Conservation (phyloP, 2,329 filamentous ascomycete genomes). For the Thelonectria rubi region DNA sequence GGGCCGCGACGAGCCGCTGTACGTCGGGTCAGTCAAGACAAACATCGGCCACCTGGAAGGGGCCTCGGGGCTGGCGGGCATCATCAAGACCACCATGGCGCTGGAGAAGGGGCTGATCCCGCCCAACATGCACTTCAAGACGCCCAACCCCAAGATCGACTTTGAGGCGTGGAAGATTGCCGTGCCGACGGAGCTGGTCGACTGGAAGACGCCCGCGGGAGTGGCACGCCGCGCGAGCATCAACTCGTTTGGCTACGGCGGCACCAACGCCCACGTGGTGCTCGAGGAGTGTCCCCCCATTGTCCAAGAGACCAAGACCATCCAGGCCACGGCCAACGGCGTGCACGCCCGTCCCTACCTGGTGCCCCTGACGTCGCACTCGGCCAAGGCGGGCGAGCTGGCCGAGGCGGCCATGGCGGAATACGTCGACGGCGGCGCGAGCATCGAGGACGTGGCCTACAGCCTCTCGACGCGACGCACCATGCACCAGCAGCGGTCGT, state of each 20-base stretch:
- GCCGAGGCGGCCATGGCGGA: conserved; percentile 30
- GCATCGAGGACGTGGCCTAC: conserved; percentile 35
- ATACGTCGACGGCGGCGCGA: conserved; percentile 26
- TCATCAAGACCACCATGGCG: conserved; percentile 39
- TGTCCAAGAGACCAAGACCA: conserved; percentile 24
- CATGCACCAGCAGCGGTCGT: conserved; percentile 35
- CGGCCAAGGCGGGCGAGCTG: conserved; percentile 34
- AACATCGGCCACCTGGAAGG: conserved; percentile 41
- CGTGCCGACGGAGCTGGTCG: conserved; percentile 26
- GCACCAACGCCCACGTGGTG: conserved; percentile 41
- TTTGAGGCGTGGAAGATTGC: conserved; percentile 39
- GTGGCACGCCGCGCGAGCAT: conserved; percentile 30
- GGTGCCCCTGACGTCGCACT: conserved; percentile 36
- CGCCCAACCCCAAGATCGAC: conserved; percentile 39
- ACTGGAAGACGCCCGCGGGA: conserved; percentile 29
- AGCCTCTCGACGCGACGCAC: conserved; percentile 35
- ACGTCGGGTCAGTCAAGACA: conserved; percentile 37
- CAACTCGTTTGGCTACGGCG: conserved; percentile 44
- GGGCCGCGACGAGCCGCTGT: conserved; percentile 17
- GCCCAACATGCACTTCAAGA: conserved; percentile 34
- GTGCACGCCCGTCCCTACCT: conserved; percentile 33
- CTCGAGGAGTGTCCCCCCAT: conserved; percentile 27
- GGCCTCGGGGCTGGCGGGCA: conserved; percentile 33
- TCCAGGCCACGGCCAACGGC: conserved; percentile 30
- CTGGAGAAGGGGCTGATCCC: conserved; percentile 36